These are phyloP conservation scores for Letharia columbiana DNA, from an alignment of 495 filamentous ascomycete species.

Conservation along the genomic window DNA sequence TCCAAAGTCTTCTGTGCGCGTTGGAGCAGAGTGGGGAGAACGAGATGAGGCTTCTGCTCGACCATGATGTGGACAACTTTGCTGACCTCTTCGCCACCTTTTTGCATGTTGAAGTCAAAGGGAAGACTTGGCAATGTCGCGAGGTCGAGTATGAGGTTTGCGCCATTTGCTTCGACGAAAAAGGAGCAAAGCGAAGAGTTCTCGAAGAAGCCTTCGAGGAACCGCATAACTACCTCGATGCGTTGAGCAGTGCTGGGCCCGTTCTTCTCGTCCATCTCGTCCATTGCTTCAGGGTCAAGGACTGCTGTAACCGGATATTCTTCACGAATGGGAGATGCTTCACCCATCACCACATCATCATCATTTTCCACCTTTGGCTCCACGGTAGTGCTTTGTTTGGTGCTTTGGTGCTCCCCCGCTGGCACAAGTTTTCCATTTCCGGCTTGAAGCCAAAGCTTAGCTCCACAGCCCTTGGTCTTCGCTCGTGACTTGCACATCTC, in stretches of 20 bases:
- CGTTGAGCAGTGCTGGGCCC: slow-evolving; percentile 54
- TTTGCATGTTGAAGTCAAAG: slow-evolving; percentile 60
- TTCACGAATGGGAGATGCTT: slow-evolving; percentile 10
- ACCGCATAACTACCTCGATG: slow-evolving; percentile 63
- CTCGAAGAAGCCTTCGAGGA: slow-evolving; percentile 67
- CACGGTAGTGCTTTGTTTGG: slow-evolving; percentile 28
- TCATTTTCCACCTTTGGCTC: slow-evolving; percentile 7
- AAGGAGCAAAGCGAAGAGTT: slow-evolving; percentile 65
- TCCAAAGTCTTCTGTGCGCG: slow-evolving; percentile 62
- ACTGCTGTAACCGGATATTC: slow-evolving; percentile 27
- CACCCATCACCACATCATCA: slow-evolving; percentile 24
- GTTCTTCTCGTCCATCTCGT: slow-evolving; percentile 41
- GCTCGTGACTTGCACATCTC: slow-evolving; percentile 61
- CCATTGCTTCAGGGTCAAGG: slow-evolving; percentile 29
- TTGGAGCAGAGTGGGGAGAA: slow-evolving; percentile 69
- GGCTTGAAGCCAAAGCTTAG: slow-evolving; percentile 64
- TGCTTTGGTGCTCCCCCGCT: slow-evolving; percentile 33
- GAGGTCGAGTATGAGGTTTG: slow-evolving; percentile 78
- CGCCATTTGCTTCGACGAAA: slow-evolving; percentile 70
- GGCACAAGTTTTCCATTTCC: slow-evolving; percentile 45
- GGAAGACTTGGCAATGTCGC: slow-evolving; percentile 69
- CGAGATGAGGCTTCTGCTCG: slow-evolving; percentile 73
- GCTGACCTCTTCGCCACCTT: slow-evolving; percentile 55
- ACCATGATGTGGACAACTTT: slow-evolving; percentile 70
- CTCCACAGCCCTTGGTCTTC: slow-evolving; percentile 58